Evolutionary conservation across 768 basidiomycete genomes (phyloP), one percentile per base, ranked within the genome.

Genomic region (Lactarius sanguifluus): DNA sequence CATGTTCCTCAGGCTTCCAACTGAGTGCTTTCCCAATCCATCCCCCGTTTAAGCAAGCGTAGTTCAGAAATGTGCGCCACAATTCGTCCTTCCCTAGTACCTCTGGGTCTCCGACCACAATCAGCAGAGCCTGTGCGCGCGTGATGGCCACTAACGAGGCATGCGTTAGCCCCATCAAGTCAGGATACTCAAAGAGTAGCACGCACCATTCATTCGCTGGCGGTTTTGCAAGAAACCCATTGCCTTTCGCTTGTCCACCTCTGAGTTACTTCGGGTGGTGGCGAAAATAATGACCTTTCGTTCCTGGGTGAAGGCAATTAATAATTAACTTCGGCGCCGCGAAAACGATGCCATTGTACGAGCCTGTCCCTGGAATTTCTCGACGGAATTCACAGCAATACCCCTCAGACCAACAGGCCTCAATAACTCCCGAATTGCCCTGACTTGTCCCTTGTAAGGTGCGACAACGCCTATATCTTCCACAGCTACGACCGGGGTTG

Each of bases 41-140:
- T 0, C 87, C 88, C 1, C 82, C 79, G 59, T 77, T 74, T 15
- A 61, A 45, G 68, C 83, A 74, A 25, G 87, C 77, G 67, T 82
- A 85, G 72, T 86, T 86, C 64, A 89, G 71, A 79, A 89, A 87
- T 1, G 73, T 72, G 9, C 84, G 77, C 88, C 87, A 89, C 1
- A 86, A 74, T 0, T 81, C 82, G 70, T 88, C 86, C 38, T 86
- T 78, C 4, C 80, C 81, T 5, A 89, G 80, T 3, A 87, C 81
- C 5, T 75, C 73, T 0, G 87, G 84, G 71, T 89, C 83, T 5
- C 87, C 88, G 55, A 90, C 74, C 57, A 89, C 76, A 68, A 89
- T 82, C 18, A 90, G 80, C 5, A 89, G 76, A 0, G 86, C 83
- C 72, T 88, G 81, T 0, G 86, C 86, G 12, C 87, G 85, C 0